Base-by-base conservation (phyloP, 2,329 filamentous ascomycete genomes). In the Pseudonectria foliicola region DNA sequence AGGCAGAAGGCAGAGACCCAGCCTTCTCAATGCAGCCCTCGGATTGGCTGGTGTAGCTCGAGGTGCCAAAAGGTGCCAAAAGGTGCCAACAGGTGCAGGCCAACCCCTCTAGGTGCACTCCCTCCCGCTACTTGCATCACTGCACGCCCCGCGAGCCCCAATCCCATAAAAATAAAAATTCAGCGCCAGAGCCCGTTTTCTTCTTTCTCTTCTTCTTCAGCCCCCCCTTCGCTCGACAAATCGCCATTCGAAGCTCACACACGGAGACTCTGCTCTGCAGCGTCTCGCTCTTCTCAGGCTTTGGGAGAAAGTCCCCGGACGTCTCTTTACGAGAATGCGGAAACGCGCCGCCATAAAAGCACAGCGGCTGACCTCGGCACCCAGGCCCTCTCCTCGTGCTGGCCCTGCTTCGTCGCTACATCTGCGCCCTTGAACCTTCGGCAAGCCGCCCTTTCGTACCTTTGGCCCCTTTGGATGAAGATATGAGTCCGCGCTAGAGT, bases 301-400 rank as follows among this genome's bases (percentile, higher is more conserved):
- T 95, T 92, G 88, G 90, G 90, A 95, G 90, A 96, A 96, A 96
- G 90, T 96, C 90, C 90, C 90, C 90, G 90, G 90, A 95, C 89
- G 75, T 73, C 73, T 68, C 63, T 59, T 48, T 38, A 46, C 50
- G 56, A 57, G 56, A 54, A 55, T 76, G 89, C 87, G 86, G 87
- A 93, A 94, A 95, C 85, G 87, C 89, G 86, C 87, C 89, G 89
- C 88, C 90, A 94, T 89, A 95, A 81, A 94, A 94, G 89, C 88
- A 88, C 75, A 71, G 88, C 85, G 87, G 87, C 82, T 89, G 67
- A 87, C 77, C 78, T 78, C 72, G 70, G 74, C 71, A 66, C 68
- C 67, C 68, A 67, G 68, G 66, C 67, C 67, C 64, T 67, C 63
- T 61, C 57, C 58, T 59, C 49, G 52, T 50, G 40, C 48, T 44